Evolutionary conservation across 768 basidiomycete genomes (phyloP).

Genomic region (Boletus sensibilis): DNA sequence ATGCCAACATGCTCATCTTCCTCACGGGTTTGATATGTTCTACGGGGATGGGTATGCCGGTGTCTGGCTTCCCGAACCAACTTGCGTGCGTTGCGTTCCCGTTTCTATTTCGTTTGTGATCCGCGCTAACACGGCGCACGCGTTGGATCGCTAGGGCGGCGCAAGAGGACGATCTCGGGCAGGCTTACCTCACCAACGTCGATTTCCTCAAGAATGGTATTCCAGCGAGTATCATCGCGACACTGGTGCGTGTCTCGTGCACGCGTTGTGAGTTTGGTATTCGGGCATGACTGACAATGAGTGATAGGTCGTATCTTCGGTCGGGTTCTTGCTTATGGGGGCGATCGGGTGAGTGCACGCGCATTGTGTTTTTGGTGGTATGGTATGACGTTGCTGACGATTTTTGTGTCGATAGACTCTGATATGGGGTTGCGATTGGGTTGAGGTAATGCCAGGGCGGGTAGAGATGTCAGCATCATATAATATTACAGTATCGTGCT

Average conservation of each 20-base stretch:
- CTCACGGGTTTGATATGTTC: constrained; percentile 91
- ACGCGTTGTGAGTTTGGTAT: not conserved
- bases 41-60: constrained; percentile 97
- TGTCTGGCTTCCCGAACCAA: constrained; percentile 98
- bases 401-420: not conserved
- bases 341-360: constrained; percentile 11
- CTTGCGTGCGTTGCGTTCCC: constrained; percentile 65
- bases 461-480: not conserved
- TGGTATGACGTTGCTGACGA: not conserved
- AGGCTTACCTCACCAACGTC: constrained; percentile 76
- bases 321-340: constrained; percentile 21
- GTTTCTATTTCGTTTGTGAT: not conserved
- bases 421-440: not conserved
- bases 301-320: constrained; percentile 17
- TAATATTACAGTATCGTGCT: not conserved
- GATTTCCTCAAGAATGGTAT: constrained; percentile 95
- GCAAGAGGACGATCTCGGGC: constrained; percentile 92
- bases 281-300: not conserved
- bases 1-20: constrained; percentile 85
- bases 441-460: not conserved
- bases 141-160: constrained; percentile 57
- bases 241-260: constrained; percentile 47
- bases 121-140: not conserved
- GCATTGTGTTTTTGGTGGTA: not conserved
- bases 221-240: constrained; percentile 89